Percentiles rank a stretch among this genome's conserved stretches.
Conservation (phyloP, 2,329 filamentous ascomycete species). For the Colletotrichum tofieldiae region DNA sequence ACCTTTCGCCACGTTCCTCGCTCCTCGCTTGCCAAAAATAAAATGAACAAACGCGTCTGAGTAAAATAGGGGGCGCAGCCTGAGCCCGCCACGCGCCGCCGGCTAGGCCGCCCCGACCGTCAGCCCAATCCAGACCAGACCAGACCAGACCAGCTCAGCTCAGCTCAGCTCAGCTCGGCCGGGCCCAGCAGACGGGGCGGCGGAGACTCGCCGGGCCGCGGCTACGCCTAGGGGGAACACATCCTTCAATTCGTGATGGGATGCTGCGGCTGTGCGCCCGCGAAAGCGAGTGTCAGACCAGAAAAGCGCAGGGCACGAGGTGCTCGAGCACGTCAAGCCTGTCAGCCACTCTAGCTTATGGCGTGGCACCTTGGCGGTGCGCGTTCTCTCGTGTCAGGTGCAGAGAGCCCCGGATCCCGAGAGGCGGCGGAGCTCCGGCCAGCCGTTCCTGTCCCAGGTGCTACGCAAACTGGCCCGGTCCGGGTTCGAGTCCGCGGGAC, state of each 20-base stretch:
- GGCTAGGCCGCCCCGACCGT: background rate
- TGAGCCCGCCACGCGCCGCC: background rate
- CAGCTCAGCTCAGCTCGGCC: too few species aligned
- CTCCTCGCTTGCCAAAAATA: background rate
- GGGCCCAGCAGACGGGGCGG: background rate
- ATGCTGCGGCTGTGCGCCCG: background rate
- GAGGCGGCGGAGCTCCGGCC: too few species aligned
- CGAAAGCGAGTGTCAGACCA: background rate
- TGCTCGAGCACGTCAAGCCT: background rate
- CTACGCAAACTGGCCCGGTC: background rate
- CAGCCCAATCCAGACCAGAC: background rate
- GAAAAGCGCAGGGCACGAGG: background rate
- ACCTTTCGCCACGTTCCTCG: background rate
- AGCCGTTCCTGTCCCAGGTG: too few species aligned
- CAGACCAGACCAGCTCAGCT: background rate
- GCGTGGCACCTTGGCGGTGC: background rate
- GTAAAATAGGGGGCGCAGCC: background rate
- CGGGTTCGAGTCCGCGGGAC: background rate
- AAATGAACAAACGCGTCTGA: background rate
- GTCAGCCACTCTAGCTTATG: background rate
- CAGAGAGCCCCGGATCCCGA: too few species aligned
- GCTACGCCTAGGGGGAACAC: background rate
- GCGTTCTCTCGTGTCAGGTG: background rate
- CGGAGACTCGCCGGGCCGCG: background rate
- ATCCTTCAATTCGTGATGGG: background rate